Percentiles rank a stretch among this genome's conserved stretches.
phyloP scores from a whole-genome alignment of 768 basidiomycete species.

The Exidia glandulosa region DNA sequence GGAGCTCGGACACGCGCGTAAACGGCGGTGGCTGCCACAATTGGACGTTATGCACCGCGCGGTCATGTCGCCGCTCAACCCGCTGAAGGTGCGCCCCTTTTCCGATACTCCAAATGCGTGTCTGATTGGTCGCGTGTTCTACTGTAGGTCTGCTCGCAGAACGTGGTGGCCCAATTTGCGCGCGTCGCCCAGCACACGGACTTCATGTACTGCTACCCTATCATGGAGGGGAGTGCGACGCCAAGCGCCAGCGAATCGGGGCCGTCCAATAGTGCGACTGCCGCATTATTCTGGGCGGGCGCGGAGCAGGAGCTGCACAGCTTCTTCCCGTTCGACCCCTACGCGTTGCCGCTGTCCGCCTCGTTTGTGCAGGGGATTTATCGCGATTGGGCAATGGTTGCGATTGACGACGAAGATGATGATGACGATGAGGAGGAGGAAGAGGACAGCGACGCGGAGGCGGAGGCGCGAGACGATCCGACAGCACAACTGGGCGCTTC shows the following conservation, averaged over 20 bases:
- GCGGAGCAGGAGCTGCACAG: conserved; percentile 67
- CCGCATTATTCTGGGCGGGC: conserved; percentile 12
- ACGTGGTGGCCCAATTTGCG: conserved; percentile 91
- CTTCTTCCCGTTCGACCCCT: conserved; percentile 99
- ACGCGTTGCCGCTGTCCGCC: conserved; percentile 71
- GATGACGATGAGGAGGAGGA: conserved; percentile 58
- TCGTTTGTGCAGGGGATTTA: conserved; percentile 75
- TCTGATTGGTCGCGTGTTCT: background rate
- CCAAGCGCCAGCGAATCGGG: conserved; percentile 1
- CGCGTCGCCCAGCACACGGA: conserved; percentile 79
- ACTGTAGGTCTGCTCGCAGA: conserved; percentile 73
- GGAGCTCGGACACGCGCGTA: background rate
- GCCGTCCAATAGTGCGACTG: background rate
- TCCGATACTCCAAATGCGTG: too few species aligned
- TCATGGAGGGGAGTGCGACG: conserved; percentile 65
- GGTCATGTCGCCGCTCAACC: conserved; percentile 75
- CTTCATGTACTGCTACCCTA: conserved; percentile 90
- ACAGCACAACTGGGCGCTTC: conserved; percentile 51
- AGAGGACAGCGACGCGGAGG: conserved; percentile 31
- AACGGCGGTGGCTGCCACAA: conserved; percentile 76
- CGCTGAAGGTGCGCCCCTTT: conserved; percentile 57
- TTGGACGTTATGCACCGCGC: conserved; percentile 69
- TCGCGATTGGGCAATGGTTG: conserved; percentile 80
- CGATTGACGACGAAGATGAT: conserved; percentile 55
- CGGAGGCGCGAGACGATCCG: conserved; percentile 13